phyloP scores from a whole-genome alignment of 2,329 filamentous ascomycete genomes.

The Sclerotinia sclerotiorum region DNA sequence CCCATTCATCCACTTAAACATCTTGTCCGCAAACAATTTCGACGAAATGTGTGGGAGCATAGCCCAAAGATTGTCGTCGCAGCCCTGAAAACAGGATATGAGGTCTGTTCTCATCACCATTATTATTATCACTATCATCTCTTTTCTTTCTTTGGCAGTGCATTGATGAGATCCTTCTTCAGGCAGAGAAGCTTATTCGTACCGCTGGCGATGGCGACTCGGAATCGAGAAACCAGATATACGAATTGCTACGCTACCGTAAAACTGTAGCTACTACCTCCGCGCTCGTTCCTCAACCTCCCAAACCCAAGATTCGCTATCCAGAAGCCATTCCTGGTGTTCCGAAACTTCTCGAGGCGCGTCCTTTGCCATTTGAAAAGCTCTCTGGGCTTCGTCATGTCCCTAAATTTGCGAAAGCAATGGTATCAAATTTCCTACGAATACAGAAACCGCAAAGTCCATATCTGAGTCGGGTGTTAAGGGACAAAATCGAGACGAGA shows the following conservation, averaged over 20 bases:
- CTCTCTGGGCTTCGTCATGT: slow-evolving; percentile 56
- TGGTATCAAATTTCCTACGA: slow-evolving; percentile 63
- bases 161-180: background rate
- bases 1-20: slow-evolving; percentile 50
- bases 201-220: slow-evolving; percentile 32
- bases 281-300: slow-evolving; percentile 20
- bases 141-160: background rate
- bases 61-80: slow-evolving; percentile 60
- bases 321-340: slow-evolving; percentile 39
- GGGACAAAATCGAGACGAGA: slow-evolving; percentile 50
- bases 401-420: slow-evolving; percentile 57
- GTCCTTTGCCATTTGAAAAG: slow-evolving; percentile 50
- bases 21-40: slow-evolving; percentile 62
- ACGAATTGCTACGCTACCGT: slow-evolving; percentile 40
- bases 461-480: slow-evolving; percentile 58
- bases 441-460: slow-evolving; percentile 64
- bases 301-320: slow-evolving; percentile 24
- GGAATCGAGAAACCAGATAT: slow-evolving; percentile 33
- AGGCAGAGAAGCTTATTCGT: slow-evolving; percentile 38
- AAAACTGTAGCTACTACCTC: slow-evolving; percentile 22
- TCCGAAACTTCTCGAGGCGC: slow-evolving; percentile 50
- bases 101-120: slow-evolving; percentile 44
- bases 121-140: background rate
- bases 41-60: slow-evolving; percentile 56
- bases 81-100: slow-evolving; percentile 67